These are phyloP conservation scores for Zizania palustris DNA, from an alignment of 202 grass and related monocot species.

Conservation along the genomic window DNA sequence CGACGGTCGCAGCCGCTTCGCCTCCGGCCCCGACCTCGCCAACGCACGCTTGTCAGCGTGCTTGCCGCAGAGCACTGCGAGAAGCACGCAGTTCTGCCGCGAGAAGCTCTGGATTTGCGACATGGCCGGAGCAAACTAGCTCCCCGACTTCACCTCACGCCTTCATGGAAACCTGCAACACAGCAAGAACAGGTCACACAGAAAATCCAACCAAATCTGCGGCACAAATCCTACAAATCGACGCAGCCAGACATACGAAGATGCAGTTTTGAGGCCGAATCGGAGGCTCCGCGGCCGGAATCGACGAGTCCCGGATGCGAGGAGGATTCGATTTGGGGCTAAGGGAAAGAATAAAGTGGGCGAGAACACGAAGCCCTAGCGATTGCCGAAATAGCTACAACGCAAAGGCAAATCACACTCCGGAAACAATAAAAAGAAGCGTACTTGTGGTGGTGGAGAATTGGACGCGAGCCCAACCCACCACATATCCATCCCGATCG, in stretches of 20 bases:
- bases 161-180: slow-evolving; percentile 49
- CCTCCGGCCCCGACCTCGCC: slow-evolving; percentile 37
- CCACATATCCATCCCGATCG: slow-evolving; percentile 38
- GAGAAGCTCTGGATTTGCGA: slow-evolving; percentile 77
- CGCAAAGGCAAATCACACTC: slow-evolving; percentile 55
- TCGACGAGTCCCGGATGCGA: slow-evolving; percentile 20
- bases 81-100: slow-evolving; percentile 71
- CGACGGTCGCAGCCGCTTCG: slow-evolving; percentile 46
- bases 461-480: slow-evolving; percentile 57
- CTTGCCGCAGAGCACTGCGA: slow-evolving; percentile 85
- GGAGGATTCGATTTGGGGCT: slow-evolving; percentile 44
- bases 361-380: slow-evolving; percentile 48
- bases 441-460: slow-evolving; percentile 46
- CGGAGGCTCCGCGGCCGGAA: slow-evolving; percentile 15
- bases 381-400: slow-evolving; percentile 56
- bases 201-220: slow-evolving; percentile 51
- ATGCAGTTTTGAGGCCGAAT: slow-evolving; percentile 35
- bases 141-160: slow-evolving; percentile 29
- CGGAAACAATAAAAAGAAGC: slow-evolving; percentile 57
- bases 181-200: slow-evolving; percentile 23
- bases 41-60: slow-evolving; percentile 47
- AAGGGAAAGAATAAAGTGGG: slow-evolving; percentile 46
- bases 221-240: slow-evolving; percentile 30
- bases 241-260: slow-evolving; percentile 32
- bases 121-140: slow-evolving; percentile 54